Base-by-base conservation (phyloP, 257 asterid genomes). In the Solanum okadae region DNA sequence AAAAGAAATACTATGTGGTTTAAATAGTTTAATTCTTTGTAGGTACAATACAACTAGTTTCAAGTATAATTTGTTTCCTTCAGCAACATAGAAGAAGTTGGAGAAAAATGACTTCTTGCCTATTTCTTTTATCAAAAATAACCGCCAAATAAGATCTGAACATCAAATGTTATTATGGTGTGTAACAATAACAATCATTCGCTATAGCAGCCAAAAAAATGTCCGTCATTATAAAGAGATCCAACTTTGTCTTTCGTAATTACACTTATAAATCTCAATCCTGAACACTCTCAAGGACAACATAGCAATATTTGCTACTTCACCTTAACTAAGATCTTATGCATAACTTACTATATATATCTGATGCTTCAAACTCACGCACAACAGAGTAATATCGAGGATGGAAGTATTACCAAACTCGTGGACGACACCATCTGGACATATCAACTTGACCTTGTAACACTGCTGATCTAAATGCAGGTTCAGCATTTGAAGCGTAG, bases 211-310 rank as follows among this genome's bases (percentile, higher is more conserved):
- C 29, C 14, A 23, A 63, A 63, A 63, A 63, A 3, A 22, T 10
- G 3, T 23, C 15, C 3, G 14, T 23, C 31, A 63, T n/a, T 61
- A 10, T n/a, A n/a, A 63, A 63, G 71, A 9, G 2, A 2, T 22
- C 5, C 27, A 22, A 59, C 2, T 52, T 42, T 52, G 2, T 52
- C 23, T 52, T 52, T 15, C n/a, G 10, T 6, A 52, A 6, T 52
- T 59, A 59, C 27, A 59, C 27, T 59, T 59, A 10, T 22, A 59
- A 59, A 59, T 59, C 68, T 59, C 5, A 59, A 59, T 59, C 27
- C 68, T 59, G 0, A 22, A 59, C 27, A 59, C 0, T 59, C 27
- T 59, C 0, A 0, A 59, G 67, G 67, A 59, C 0, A 6, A 8
- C 0, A 59, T 22, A 59, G 27, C 31, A 63, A 63, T 63, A 63